Evolutionary conservation across 192 early-diverging fungal species (phyloP).

Genomic region (Podila epicladia): DNA sequence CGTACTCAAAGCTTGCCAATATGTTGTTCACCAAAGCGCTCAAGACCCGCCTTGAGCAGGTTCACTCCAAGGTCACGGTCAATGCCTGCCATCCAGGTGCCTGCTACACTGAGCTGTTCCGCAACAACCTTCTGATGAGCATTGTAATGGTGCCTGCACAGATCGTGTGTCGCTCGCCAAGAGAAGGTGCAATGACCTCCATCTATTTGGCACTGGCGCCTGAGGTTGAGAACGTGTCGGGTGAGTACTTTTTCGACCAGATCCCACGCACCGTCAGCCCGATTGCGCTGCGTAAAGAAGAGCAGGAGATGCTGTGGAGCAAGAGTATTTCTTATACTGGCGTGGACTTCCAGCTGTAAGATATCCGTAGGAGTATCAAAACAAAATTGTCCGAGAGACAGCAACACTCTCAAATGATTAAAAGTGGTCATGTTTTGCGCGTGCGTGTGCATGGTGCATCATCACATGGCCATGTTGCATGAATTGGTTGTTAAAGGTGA

Average conservation of each 20-base stretch:
- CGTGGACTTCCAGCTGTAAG: no score
- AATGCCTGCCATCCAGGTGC: slow-evolving; percentile 68
- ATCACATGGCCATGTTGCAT: no score
- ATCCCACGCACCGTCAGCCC: slow-evolving; percentile 31
- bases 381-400: no score
- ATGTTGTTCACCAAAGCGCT: slow-evolving; percentile 60
- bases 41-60: slow-evolving; percentile 51
- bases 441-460: no score
- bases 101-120: slow-evolving; percentile 60
- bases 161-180: slow-evolving; percentile 52
- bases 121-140: slow-evolving; percentile 52
- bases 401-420: no score
- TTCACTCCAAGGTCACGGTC: slow-evolving; percentile 52
- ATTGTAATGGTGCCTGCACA: slow-evolving; percentile 42
- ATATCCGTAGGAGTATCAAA: no score
- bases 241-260: slow-evolving; percentile 54
- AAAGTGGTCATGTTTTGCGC: no score
- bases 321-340: background rate
- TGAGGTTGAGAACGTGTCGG: slow-evolving; percentile 52
- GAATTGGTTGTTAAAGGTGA: background rate
- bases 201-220: slow-evolving; percentile 57
- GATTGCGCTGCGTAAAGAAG: slow-evolving; percentile 20
- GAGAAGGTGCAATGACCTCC: slow-evolving; percentile 49
- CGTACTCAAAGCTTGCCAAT: slow-evolving; percentile 66
- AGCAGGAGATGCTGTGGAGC: slow-evolving; percentile 6